Base-by-base conservation (phyloP, 306 rosid species). In the Pueraria montana region DNA sequence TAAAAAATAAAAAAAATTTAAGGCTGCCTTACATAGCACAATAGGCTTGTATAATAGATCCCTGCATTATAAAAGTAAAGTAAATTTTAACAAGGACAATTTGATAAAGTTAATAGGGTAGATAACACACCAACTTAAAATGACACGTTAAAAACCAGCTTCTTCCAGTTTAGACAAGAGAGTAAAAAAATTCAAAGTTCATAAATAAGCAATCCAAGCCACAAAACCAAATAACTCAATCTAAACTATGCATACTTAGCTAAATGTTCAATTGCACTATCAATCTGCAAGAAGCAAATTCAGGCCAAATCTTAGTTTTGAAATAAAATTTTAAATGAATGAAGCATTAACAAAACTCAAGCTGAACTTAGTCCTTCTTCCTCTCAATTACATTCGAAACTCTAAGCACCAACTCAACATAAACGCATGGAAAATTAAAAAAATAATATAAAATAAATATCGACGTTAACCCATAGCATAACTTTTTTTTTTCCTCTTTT, bases 1-100 rank as follows among this genome's bases (percentile, higher is more conserved):
- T n/a, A n/a, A n/a, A n/a, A n/a, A 10, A 36, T 81, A 83, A 77
- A 17, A 12, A 8, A 2, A 61, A 11, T 0, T 43, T 38, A 65
- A 67, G 73, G 64, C 12, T 74, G 64, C 69, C 94, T 90, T 89
- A 95, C 98, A 56, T 53, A 95, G 90, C 72, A 95, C 97, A 56
- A 91, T 67, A 27, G 98, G 98, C 91, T 95, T 95, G 92, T 86
- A 70, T 18, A 95, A 78, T 55, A 95, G 89, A 79, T 95, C 98
- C 92, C 98, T 95, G 93, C 87, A 88, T 63, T 30, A 72, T 23
- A 67, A 66, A 87, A 55, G 77, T 49, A 58, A 73, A 63, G 48
- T n/a, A n/a, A n/a, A n/a, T n/a, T n/a, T n/a, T n/a, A n/a, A n/a
- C n/a, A n/a, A n/a, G n/a, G n/a, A n/a, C 55, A 52, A 21, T 42